These are phyloP conservation scores for Effrenium voratum DNA, from an alignment of 73 alveolate species.

Conservation along the genomic window DNA sequence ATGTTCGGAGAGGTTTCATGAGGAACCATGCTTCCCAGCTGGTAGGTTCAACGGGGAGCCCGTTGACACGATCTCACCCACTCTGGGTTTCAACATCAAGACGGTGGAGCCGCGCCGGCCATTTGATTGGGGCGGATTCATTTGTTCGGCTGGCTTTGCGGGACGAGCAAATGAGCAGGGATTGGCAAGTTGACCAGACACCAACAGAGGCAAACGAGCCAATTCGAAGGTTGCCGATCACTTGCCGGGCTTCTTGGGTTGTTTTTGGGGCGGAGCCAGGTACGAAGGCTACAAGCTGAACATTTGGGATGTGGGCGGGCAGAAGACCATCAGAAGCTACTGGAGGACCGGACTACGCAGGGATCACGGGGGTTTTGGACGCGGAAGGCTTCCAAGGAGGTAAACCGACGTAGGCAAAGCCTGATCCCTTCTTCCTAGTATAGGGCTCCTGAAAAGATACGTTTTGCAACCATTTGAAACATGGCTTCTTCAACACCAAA, in stretches of 20 bases:
- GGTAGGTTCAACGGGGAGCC: conserved; percentile 99
- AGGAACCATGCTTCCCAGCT: no score
- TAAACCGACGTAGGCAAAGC: no score
- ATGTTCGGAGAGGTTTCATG: no score
- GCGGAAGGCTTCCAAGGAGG: background rate
- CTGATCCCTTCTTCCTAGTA: no score
- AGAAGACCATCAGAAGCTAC: conserved; percentile 99
- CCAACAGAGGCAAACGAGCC: background rate
- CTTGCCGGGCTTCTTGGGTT: background rate
- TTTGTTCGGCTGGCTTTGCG: no score
- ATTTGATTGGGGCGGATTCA: background rate
- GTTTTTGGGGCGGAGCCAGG: background rate
- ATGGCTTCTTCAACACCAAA: no score
- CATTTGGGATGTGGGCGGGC: conserved; percentile 99
- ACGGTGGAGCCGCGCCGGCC: conserved; percentile 96
- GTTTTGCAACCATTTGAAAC: no score
- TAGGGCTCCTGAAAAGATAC: no score
- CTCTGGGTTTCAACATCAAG: conserved; percentile 99
- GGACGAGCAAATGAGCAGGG: no score
- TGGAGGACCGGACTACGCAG: conserved; percentile 97
- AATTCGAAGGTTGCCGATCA: background rate
- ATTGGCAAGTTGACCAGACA: background rate
- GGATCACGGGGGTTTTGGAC: background rate
- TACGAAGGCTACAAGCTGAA: conserved; percentile 98
- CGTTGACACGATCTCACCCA: conserved; percentile 98